phyloP scores from a whole-genome alignment of 306 rosid genomes.

The Cicer judaicum region DNA sequence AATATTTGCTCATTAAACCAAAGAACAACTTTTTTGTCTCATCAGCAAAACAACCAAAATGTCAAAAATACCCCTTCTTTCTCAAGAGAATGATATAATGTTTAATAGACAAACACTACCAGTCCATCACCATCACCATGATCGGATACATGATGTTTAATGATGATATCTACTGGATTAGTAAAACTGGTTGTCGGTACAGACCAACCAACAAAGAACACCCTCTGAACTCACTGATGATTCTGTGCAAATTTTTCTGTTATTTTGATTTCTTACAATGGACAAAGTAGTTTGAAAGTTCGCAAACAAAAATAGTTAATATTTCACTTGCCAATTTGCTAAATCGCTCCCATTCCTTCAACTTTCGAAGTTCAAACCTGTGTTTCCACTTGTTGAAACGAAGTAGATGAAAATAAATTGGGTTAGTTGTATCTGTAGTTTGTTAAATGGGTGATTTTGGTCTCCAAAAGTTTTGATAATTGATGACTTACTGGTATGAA shows the following conservation, averaged over 20 bases:
- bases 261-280: neutral
- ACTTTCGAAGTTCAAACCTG: neutral
- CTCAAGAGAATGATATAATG: too few relatives aligned
- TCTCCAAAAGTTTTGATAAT: neutral
- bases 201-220: too few relatives aligned
- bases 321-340: neutral
- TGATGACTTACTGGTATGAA: constrained; percentile 1
- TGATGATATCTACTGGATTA: too few relatives aligned
- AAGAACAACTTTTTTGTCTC: too few relatives aligned
- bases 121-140: too few relatives aligned
- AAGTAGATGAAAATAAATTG: neutral
- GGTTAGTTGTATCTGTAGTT: neutral
- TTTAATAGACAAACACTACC: too few relatives aligned
- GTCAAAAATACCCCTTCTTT: too few relatives aligned
- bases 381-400: neutral
- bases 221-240: neutral
- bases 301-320: neutral
- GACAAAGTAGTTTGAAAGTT: neutral
- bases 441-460: neutral
- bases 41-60: too few relatives aligned
- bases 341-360: neutral
- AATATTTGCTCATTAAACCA: too few relatives aligned
- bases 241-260: neutral
- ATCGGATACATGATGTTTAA: too few relatives aligned
- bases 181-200: too few relatives aligned